Percentiles rank a stretch among this genome's conserved stretches.
phyloP scores from a whole-genome alignment of 345 rosid genomes.

The Salix purpurea region DNA sequence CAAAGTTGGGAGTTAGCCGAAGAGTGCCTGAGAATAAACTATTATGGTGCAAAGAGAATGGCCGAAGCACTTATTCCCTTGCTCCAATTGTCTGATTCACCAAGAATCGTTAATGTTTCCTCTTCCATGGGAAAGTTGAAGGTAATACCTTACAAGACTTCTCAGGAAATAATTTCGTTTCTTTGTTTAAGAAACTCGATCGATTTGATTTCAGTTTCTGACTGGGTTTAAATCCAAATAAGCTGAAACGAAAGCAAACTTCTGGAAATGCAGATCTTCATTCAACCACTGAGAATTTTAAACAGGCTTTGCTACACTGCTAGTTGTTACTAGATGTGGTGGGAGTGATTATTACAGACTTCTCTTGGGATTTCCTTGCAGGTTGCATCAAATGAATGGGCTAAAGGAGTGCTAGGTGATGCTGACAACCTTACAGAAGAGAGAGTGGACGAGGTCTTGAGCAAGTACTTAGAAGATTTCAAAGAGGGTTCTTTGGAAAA shows the following conservation, averaged over 20 bases:
- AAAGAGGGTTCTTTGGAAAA: constrained; percentile 20
- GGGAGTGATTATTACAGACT: too few species aligned
- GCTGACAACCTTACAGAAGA: constrained; percentile 30
- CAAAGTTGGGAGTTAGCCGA: constrained; percentile 2
- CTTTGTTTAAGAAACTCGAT: too few species aligned
- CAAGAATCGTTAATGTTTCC: constrained; percentile 34
- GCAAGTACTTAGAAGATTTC: constrained; percentile 20
- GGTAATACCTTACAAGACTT: neutral
- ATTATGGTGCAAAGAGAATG: constrained; percentile 21
- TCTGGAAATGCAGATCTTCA: too few species aligned
- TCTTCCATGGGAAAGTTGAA: constrained; percentile 16
- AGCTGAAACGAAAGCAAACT: too few species aligned
- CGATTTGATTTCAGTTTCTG: too few species aligned
- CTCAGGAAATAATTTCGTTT: too few species aligned
- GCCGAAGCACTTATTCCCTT: constrained; percentile 14
- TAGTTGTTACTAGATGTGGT: too few species aligned
- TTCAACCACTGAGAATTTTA: too few species aligned
- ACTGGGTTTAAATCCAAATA: too few species aligned
- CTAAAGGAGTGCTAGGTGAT: constrained; percentile 16
- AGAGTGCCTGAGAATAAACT: constrained; percentile 17
- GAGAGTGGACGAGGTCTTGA: constrained; percentile 25
- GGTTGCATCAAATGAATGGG: constrained; percentile 27
- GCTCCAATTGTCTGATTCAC: constrained; percentile 23
- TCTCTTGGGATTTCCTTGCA: neutral
- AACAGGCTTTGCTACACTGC: too few species aligned